phyloP scores from a whole-genome alignment of 768 basidiomycete species.

The Boletus subcaerulescens region DNA sequence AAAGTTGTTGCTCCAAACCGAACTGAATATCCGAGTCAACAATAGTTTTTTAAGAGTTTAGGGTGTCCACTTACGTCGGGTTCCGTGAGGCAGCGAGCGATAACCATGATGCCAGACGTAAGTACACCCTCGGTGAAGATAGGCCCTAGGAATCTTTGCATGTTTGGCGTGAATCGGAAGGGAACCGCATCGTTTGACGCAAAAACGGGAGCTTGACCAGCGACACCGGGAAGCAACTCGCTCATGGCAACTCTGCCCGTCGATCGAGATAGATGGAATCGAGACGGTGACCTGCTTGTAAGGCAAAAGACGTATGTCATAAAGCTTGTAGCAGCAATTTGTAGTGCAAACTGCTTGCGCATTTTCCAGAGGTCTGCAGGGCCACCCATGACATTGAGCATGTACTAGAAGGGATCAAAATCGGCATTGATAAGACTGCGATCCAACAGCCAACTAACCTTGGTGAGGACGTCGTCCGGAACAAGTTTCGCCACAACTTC shows the following conservation, averaged over 20 bases:
- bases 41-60: neutral
- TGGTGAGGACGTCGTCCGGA: conserved; percentile 82
- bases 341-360: conserved; percentile 93
- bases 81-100: conserved; percentile 85
- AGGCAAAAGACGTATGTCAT: conserved; percentile 87
- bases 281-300: conserved; percentile 75
- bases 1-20: conserved; percentile 89
- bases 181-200: conserved; percentile 85
- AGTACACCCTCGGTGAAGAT: conserved; percentile 88
- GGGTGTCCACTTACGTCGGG: conserved; percentile 64
- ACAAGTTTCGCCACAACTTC: conserved; percentile 86
- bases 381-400: conserved; percentile 80
- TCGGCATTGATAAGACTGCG: neutral
- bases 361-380: conserved; percentile 92
- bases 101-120: conserved; percentile 83
- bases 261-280: conserved; percentile 86
- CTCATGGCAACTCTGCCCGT: conserved; percentile 92
- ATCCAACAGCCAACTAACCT: conserved; percentile 44
- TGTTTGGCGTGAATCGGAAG: conserved; percentile 95
- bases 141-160: conserved; percentile 90
- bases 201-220: conserved; percentile 55
- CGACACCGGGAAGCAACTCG: conserved; percentile 76
- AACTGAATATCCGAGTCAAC: conserved; percentile 47
- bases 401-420: conserved; percentile 57
- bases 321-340: conserved; percentile 86